These are phyloP conservation scores for Nigrograna mackinnonii DNA, from an alignment of 2,329 filamentous ascomycete genomes.

Conservation along the genomic window DNA sequence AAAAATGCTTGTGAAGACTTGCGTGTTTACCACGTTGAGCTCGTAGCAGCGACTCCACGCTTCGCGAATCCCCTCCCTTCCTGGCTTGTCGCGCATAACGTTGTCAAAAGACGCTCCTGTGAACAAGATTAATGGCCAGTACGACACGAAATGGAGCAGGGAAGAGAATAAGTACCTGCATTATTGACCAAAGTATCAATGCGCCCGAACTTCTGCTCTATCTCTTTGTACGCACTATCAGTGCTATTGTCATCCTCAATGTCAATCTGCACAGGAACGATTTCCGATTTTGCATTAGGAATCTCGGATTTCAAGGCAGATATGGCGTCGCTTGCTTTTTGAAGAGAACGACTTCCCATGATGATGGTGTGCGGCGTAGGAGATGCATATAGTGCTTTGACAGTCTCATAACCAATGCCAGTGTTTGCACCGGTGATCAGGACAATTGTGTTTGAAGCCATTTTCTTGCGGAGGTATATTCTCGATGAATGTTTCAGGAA, in stretches of 20 bases:
- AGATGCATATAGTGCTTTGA: constrained; percentile 1
- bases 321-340: neutral
- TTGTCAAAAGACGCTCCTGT: constrained; percentile 51
- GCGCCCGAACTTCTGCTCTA: neutral
- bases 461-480: too few relatives aligned
- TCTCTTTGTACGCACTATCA: neutral
- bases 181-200: constrained; percentile 7
- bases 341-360: neutral
- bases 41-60: constrained; percentile 41
- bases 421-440: constrained; percentile 2
- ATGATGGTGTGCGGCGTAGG: constrained; percentile 1
- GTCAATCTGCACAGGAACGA: constrained; percentile 1
- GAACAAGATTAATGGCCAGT: too few relatives aligned
- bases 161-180: too few relatives aligned
- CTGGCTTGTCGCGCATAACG: constrained; percentile 23
- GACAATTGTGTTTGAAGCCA: neutral
- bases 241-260: neutral
- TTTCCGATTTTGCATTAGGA: neutral
- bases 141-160: too few relatives aligned
- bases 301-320: neutral
- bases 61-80: constrained; percentile 36
- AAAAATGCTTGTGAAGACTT: constrained; percentile 40
- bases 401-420: neutral
- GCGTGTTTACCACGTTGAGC: constrained; percentile 43
- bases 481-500: too few relatives aligned